Evolutionary conservation across 495 filamentous ascomycete species (phyloP), one percentile per base, ranked within the genome.

Genomic region (Xylaria cubensis): DNA sequence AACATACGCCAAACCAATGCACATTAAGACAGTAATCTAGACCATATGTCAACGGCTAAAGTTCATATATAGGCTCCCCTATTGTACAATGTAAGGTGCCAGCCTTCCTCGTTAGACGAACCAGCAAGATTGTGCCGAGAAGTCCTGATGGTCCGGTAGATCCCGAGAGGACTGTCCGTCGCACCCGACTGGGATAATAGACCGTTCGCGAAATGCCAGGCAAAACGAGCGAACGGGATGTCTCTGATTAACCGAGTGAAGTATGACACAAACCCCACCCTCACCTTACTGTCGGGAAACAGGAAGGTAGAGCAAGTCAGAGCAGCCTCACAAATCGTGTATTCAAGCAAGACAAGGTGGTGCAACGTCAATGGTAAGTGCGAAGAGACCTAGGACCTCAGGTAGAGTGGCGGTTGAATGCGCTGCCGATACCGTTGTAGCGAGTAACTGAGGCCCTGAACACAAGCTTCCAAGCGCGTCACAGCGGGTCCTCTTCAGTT

Each of bases 241-340:
- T 78, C 74, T 76, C 77, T 78, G 76, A 73, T 77, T 77, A 78
- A 67, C 79, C 76, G 74, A 78, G 74, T 77, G 75, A 73, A 73
- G 83, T 84, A 80, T 76, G 74, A 84, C 82, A 82, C 75, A 82
- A 81, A 83, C 82, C 79, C 81, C 79, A 82, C 80, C 77, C 79
- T 81, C 77, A 80, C 81, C 80, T 80, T 77, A 80, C 81, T 75
- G 73, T 78, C 74, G 74, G 75, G 70, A 74, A 76, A 70, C 74
- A 73, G 75, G 70, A 72, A 76, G 72, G 77, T 70, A 48, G 32
- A 58, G 39, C 53, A 70, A 36, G n/a, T 26, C 36, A 4, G 48
- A 70, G 4, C 19, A 74, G 75, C 76, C 75, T 75, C 75, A 77
- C 77, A 78, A 74, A 53, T 53, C 39, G 48, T 64, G 70, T 74